A percentile compares a stretch with the other conserved stretches of the same genome.
These are phyloP conservation scores for Penicillium griseofulvum DNA, from an alignment of 2,329 filamentous ascomycete species.

Conservation along the genomic window DNA sequence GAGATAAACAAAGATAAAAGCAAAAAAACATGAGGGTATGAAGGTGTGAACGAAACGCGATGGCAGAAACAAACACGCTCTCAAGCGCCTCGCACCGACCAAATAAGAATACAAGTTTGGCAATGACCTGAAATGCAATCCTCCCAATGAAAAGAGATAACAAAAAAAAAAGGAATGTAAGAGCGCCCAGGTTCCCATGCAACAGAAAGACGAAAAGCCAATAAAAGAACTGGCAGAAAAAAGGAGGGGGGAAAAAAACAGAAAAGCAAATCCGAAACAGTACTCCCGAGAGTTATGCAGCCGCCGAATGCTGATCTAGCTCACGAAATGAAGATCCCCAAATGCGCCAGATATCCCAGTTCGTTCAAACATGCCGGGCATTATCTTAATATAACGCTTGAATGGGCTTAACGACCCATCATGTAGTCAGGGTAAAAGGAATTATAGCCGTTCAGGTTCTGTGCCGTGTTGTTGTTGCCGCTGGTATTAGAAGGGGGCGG, in stretches of 20 bases:
- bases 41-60: conserved; percentile 26
- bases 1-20: conserved; percentile 13
- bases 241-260: conserved; percentile 20
- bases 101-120: conserved; percentile 28
- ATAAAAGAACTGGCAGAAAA: conserved; percentile 20
- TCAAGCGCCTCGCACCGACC: conserved; percentile 24
- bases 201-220: conserved; percentile 21
- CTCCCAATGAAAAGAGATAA: conserved; percentile 28
- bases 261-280: conserved; percentile 31
- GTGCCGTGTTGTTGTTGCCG: conserved; percentile 28
- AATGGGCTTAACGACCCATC: conserved; percentile 44
- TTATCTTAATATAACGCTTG: conserved; percentile 32
- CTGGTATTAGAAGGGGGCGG: conserved; percentile 30
- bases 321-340: conserved; percentile 37
- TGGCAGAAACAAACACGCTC: conserved; percentile 21
- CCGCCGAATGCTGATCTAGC: conserved; percentile 44
- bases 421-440: conserved; percentile 49
- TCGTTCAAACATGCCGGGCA: conserved; percentile 45
- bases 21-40: conserved; percentile 35
- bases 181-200: conserved; percentile 36
- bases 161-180: conserved; percentile 27
- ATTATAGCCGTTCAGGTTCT: conserved; percentile 37
- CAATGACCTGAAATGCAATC: conserved; percentile 34
- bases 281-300: conserved; percentile 38
- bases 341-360: conserved; percentile 43